Evolutionary conservation across 164 flowering plant genomes (phyloP), one percentile per base, ranked within the genome.

Genomic region (Hamamelis virginiana): DNA sequence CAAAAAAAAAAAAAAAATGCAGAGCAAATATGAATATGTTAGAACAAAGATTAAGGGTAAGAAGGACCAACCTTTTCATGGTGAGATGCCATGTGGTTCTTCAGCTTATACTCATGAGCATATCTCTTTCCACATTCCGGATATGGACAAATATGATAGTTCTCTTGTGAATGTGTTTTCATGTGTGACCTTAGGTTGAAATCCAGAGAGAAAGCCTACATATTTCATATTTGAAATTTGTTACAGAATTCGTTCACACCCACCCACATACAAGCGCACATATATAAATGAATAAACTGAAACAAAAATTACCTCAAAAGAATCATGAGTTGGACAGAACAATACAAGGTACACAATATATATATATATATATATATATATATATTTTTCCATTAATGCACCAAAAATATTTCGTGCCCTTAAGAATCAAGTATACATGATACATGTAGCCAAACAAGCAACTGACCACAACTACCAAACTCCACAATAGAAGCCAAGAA

Each of bases 81-180:
- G 68, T 89, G 96, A 61, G 96, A 58, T 43, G 88, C 66, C 76
- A 95, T 78, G 70, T 95, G 99, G 74, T 89, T 86, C 79, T 90
- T 95, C 9, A 95, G 81, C 80, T 95, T 95, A 89, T 95, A 95
- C 71, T 92, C 98, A 59, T 95, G 98, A 65, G 98, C 96, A 69
- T 88, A 95, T 83, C 98, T 86, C 86, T 92, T 95, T 64, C 97
- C 96, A 81, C 99, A 95, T 26, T 92, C 99, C n/a, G 80, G 79
- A 70, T 84, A 89, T 5, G 97, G 99, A 69, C 99, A 95, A 53
- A 89, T 81, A 60, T 95, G 97, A 71, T 95, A 95, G 74, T 95
- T 95, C 72, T 91, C 97, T 74, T 87, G 99, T 11, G 99, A 92
- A 76, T 95, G 99, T 28, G 99, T 95, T 69, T 88, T 84, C 99